A percentile compares a stretch with the other conserved stretches of the same genome.
phyloP scores from a whole-genome alignment of 2,329 filamentous ascomycete genomes.

The Fusarium pseudocircinatum region DNA sequence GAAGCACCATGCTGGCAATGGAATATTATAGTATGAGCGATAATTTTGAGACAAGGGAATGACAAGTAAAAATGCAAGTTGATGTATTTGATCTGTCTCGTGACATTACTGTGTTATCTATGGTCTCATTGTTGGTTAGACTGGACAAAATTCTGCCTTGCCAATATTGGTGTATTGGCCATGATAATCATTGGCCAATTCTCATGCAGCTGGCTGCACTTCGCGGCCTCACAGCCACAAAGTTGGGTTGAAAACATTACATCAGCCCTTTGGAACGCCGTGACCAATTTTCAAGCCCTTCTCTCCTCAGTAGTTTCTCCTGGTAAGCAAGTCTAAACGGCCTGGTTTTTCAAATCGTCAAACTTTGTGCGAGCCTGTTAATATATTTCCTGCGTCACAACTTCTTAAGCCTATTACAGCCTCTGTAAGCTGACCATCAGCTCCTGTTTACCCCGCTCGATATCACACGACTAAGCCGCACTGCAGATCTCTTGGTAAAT shows the following conservation, averaged over 20 bases:
- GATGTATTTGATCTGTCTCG: too few relatives aligned
- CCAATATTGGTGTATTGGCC: not conserved
- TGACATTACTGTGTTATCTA: not conserved
- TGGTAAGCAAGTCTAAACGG: fast-evolving
- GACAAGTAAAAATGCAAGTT: not conserved
- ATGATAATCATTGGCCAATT: not conserved
- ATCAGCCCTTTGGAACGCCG: too few relatives aligned
- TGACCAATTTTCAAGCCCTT: not conserved
- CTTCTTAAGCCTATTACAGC: not conserved
- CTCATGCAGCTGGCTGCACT: not conserved
- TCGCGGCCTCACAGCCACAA: not conserved
- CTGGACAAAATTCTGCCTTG: not conserved
- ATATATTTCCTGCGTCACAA: not conserved
- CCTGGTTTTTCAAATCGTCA: not conserved
- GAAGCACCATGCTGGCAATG: not conserved
- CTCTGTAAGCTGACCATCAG: not conserved
- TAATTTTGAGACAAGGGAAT: not conserved
- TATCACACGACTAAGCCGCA: not conserved
- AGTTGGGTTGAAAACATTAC: not conserved
- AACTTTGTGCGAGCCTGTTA: not conserved
- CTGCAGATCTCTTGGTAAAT: not conserved
- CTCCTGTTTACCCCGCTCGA: not conserved
- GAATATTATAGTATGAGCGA: not conserved
- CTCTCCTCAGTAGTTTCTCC: not conserved
- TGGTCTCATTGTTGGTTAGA: not conserved